Percentiles rank a stretch among this genome's conserved stretches.
Evolutionary conservation across 169 alveolate genomes (phyloP).

Genomic region (Cryptosporidium meleagridis): DNA sequence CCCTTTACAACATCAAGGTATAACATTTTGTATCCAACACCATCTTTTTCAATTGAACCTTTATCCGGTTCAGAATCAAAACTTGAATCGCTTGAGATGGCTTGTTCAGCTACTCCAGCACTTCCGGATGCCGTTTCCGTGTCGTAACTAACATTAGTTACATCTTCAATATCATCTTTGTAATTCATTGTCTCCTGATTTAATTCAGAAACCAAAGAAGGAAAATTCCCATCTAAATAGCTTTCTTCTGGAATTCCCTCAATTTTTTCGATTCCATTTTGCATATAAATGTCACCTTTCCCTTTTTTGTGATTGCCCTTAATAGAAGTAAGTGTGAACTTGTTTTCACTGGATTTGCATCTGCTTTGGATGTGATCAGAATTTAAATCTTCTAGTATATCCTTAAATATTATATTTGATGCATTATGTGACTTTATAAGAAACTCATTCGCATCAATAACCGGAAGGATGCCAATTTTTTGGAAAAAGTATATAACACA

Average conservation of each 20-base stretch:
- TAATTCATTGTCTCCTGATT: not conserved
- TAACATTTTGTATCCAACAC: conserved; percentile 1
- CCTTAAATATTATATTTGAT: conserved; percentile 2
- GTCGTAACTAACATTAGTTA: conserved; percentile 16
- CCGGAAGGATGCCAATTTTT: conserved; percentile 65
- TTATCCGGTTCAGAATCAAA: conserved; percentile 38
- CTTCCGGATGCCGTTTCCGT: conserved; percentile 47
- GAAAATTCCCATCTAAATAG: conserved; percentile 4
- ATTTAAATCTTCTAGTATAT: conserved; percentile 15
- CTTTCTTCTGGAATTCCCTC: not conserved
- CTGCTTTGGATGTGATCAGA: not conserved
- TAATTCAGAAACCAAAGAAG: conserved; percentile 12
- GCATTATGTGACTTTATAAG: conserved; percentile 20
- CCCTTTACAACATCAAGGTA: conserved; percentile 73
- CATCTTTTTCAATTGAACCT: conserved; percentile 7
- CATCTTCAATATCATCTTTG: conserved; percentile 1
- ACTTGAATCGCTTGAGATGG: conserved; percentile 4
- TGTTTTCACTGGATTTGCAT: not conserved
- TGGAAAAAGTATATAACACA: conserved; percentile 71
- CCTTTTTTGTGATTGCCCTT: not conserved
- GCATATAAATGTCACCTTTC: not conserved
- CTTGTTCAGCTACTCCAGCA: not conserved
- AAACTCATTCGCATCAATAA: conserved; percentile 60
- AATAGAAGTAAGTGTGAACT: not conserved
- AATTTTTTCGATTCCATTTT: not conserved